phyloP scores from a whole-genome alignment of 495 filamentous ascomycete genomes.

The Aspergillus diversus region DNA sequence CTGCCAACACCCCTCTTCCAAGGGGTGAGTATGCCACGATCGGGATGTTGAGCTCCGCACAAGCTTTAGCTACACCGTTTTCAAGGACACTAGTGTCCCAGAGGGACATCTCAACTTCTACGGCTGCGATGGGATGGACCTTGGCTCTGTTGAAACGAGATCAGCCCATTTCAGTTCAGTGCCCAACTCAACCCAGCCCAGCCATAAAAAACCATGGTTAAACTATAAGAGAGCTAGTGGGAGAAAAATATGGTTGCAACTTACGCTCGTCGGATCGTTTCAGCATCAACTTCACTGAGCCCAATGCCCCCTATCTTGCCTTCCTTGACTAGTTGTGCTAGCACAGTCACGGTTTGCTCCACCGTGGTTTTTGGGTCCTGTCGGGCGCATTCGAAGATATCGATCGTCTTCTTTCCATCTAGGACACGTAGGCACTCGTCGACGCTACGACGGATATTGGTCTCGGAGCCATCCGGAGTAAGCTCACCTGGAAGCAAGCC shows the following conservation, averaged over 20 bases:
- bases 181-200: too few relatives aligned
- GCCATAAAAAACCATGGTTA: too few relatives aligned
- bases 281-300: slow-evolving; percentile 71
- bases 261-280: slow-evolving; percentile 73
- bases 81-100: slow-evolving; percentile 67
- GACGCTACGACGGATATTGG: slow-evolving; percentile 64
- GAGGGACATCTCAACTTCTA: slow-evolving; percentile 81
- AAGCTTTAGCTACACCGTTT: slow-evolving; percentile 75
- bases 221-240: neutral
- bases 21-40: slow-evolving; percentile 69
- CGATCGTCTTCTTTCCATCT: slow-evolving; percentile 75
- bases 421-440: slow-evolving; percentile 62
- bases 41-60: slow-evolving; percentile 71
- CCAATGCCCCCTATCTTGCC: slow-evolving; percentile 81
- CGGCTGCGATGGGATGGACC: slow-evolving; percentile 68
- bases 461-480: slow-evolving; percentile 60
- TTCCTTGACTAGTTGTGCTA: slow-evolving; percentile 68
- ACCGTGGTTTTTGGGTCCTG: slow-evolving; percentile 66
- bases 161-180: neutral
- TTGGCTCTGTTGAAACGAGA: slow-evolving; percentile 46
- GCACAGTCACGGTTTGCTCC: slow-evolving; percentile 57
- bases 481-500: slow-evolving; percentile 40
- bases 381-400: slow-evolving; percentile 79
- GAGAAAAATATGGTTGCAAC: slow-evolving; percentile 17
- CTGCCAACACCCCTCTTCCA: slow-evolving; percentile 58